Evolutionary conservation across 2,329 filamentous ascomycete species (phyloP), one percentile per base, ranked within the genome.

Genomic region (Exophiala oligosperma): DNA sequence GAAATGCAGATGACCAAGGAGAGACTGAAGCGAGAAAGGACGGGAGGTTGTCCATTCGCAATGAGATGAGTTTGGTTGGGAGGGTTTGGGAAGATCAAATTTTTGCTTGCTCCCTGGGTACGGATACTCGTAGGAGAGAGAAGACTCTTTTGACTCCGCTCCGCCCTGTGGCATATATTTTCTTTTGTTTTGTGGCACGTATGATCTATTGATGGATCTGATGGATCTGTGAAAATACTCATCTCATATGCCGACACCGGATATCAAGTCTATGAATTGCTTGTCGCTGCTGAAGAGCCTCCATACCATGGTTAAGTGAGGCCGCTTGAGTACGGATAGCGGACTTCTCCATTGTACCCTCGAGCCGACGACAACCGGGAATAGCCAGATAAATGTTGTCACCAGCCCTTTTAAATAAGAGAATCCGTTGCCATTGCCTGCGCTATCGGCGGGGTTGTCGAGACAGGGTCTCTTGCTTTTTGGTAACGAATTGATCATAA

Each of bases 11-110:
- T 59, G 11, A 74, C 72, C 52, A 72, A 73, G 48, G 67, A 72
- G 63, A 73, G 66, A 52, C 59, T 81, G 64, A 67, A 56, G 49
- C 67, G 43, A 38, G 67, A 72, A 44, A 70, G 77, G 57, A 74
- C 71, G 1, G 73, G 73, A 0, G 76, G 77, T 2, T 84, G 82
- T 69, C 81, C 81, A 0, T 84, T 80, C 63, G 66, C 64, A 7
- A 35, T 63, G 29, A 51, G 52, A 48, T 48, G 29, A 53, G 26
- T 24, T n/a, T 52, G 44, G 52, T 29, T 7, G 47, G 17, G 37
- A 14, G 9, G 7, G 14, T 1, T 49, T 26, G 11, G 47, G 35
- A 24, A 11, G 26, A 28, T 28, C 26, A 28, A 28, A 28, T 28
- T 28, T 28, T 17, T 17, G 17, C 17, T 17, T 28, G 7, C 29